Evolutionary conservation across 2,329 filamentous ascomycete genomes (phyloP), one percentile per base, ranked within the genome.

Genomic region (Hortaea sp.): DNA sequence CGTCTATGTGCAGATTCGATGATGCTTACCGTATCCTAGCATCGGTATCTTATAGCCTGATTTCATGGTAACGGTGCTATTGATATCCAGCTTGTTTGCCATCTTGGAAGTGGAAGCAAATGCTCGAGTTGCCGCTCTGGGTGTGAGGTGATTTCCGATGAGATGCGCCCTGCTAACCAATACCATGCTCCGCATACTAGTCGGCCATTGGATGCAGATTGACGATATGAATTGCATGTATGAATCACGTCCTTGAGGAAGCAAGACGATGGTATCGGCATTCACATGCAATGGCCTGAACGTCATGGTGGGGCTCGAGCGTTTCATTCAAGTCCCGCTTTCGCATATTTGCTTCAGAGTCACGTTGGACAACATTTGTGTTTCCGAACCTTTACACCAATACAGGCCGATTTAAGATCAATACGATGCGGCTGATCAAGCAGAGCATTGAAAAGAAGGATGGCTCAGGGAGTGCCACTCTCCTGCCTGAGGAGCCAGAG

Each of bases 401-500:
- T 20, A 20, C 20, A 20, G 20, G 20, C 20, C 20, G 20, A 20
- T 20, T 4, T 20, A 20, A 20, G 2, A 20, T 20, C 20, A 20
- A 20, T 20, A 4, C 20, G 20, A 86, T 86, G 82, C 75, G 77
- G 48, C 71, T 85, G 39, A 74, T 85, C 56, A 84, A 81, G 61
- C 76, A 80, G 49, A 74, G 76, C 49, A 81, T 85, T 53, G 79
- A 84, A 48, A 54, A 61, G 57, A 76, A 76, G 49, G 75, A 81
- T 64, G 81, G 80, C 66, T 77, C 78, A 1, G 83, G 83, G 29
- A 72, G 69, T 30, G 79, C 82, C 45, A 83, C 79, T 5, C 69
- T 87, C 45, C 73, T 79, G 49, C 83, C 83, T 2, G 81, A 85
- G 64, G 82, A 85, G 63, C 79, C 82, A 43, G 83, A 86, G 66